phyloP scores from a whole-genome alignment of 306 rosid species.

The Gastrolobium bilobum region DNA sequence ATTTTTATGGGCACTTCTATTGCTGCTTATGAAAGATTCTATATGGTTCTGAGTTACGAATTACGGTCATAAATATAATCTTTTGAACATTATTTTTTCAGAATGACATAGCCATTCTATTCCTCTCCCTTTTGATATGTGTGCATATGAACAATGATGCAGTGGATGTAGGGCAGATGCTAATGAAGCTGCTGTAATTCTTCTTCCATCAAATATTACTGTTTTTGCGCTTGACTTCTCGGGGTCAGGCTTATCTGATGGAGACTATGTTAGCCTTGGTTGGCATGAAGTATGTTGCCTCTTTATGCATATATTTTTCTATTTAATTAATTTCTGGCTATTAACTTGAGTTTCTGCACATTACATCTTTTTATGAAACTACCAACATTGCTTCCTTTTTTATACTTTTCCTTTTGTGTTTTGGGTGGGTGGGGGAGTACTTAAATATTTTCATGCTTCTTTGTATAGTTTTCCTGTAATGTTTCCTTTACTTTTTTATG shows the following conservation, averaged over 20 bases:
- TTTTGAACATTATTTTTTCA: neutral
- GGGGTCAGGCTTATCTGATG: constrained; percentile 97
- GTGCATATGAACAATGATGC: constrained; percentile 58
- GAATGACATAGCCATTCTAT: constrained; percentile 23
- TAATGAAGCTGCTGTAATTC: constrained; percentile 96
- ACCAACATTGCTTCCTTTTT: neutral
- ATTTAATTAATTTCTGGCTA: constrained; percentile 40
- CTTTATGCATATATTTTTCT: constrained; percentile 39
- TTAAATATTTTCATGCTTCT: neutral
- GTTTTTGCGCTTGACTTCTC: constrained; percentile 98
- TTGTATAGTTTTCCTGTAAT: constrained; percentile 2
- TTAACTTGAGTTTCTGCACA: constrained; percentile 38
- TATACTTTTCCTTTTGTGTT: neutral
- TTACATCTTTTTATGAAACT: constrained; percentile 32
- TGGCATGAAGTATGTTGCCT: constrained; percentile 91
- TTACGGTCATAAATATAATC: constrained; percentile 24
- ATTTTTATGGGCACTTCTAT: constrained; percentile 30
- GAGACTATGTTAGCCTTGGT: constrained; percentile 98
- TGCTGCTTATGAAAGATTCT: constrained; percentile 22
- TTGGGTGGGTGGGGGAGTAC: neutral
- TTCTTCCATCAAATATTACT: constrained; percentile 94
- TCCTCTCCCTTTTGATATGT: constrained; percentile 33
- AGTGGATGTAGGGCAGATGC: constrained; percentile 99
- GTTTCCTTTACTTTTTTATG: constrained; percentile 14
- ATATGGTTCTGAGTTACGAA: constrained; percentile 11